Evolutionary conservation across 495 filamentous ascomycete species (phyloP).

Genomic region (Neurospora sublineolata): DNA sequence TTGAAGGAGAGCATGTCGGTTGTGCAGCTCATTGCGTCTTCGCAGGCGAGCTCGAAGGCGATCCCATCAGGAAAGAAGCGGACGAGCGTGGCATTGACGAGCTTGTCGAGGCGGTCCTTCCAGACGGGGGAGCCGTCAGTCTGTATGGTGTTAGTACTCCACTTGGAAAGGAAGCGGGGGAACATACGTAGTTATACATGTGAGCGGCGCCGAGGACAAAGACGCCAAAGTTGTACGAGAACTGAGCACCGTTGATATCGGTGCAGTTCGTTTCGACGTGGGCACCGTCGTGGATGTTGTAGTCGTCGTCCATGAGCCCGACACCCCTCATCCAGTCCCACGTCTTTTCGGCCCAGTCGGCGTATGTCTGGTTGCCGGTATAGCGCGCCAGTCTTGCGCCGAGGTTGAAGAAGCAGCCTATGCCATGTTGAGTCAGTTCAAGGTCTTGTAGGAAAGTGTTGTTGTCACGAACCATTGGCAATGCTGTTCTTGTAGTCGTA

Average conservation of each 20-base stretch:
- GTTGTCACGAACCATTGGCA: not conserved
- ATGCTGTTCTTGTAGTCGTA: conserved; percentile 82
- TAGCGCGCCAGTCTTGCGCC: conserved; percentile 68
- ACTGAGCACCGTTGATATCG: conserved; percentile 51
- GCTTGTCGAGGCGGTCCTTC: conserved; percentile 44
- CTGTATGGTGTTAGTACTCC: conserved; percentile 19
- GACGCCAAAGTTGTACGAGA: conserved; percentile 69
- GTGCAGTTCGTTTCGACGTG: conserved; percentile 54
- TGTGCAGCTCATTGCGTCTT: conserved; percentile 49
- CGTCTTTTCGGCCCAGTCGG: conserved; percentile 57
- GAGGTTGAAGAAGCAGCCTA: conserved; percentile 78
- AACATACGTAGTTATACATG: conserved; percentile 62
- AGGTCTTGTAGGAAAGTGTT: not conserved
- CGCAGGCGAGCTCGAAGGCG: conserved; percentile 57
- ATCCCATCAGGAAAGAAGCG: conserved; percentile 48
- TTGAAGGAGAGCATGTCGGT: conserved; percentile 78
- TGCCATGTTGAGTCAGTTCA: conserved; percentile 30
- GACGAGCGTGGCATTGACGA: conserved; percentile 47
- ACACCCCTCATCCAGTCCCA: conserved; percentile 60
- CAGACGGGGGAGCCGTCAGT: conserved; percentile 47
- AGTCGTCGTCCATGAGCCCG: conserved; percentile 52
- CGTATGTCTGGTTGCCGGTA: conserved; percentile 67
- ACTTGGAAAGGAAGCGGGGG: not conserved
- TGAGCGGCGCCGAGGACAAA: conserved; percentile 61
- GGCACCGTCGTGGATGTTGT: conserved; percentile 65